These are phyloP conservation scores for barley (Hordeum vulgare) DNA, from an alignment of 176 grass and related monocot species.

Conservation along the genomic window DNA sequence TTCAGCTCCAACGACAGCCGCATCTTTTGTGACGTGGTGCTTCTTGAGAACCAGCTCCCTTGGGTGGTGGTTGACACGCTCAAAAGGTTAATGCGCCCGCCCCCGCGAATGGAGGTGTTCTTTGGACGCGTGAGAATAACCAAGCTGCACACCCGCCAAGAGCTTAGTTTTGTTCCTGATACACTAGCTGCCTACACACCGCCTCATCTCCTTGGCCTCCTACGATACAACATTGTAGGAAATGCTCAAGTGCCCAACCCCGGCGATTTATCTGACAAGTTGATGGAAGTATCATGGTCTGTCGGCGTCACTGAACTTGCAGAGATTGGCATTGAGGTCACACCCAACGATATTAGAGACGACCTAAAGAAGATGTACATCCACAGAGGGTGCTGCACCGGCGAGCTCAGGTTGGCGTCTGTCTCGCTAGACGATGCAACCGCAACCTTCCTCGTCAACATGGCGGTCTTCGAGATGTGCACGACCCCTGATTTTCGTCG, in stretches of 20 bases:
- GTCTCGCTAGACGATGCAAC: background rate
- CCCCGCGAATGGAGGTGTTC: no score
- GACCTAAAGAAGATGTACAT: background rate
- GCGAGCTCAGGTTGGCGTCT: background rate
- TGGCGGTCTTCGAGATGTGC: background rate
- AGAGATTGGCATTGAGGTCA: background rate
- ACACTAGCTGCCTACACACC: no score
- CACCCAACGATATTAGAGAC: background rate
- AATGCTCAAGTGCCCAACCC: no score
- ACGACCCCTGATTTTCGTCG: background rate
- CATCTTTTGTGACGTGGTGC: background rate
- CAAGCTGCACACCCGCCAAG: no score
- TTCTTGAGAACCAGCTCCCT: slow-evolving; percentile 4
- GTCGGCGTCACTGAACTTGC: background rate
- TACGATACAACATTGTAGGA: background rate
- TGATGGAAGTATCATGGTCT: no score
- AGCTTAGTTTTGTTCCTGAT: no score
- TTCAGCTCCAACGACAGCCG: background rate
- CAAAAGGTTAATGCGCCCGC: background rate
- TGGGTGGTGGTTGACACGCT: background rate
- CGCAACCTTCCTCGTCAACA: background rate
- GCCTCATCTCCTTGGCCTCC: background rate
- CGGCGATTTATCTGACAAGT: no score
- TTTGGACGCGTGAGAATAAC: no score
- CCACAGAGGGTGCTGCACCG: no score